phyloP scores from a whole-genome alignment of 2,329 filamentous ascomycete species.

The Parascedosporium putredinis region DNA sequence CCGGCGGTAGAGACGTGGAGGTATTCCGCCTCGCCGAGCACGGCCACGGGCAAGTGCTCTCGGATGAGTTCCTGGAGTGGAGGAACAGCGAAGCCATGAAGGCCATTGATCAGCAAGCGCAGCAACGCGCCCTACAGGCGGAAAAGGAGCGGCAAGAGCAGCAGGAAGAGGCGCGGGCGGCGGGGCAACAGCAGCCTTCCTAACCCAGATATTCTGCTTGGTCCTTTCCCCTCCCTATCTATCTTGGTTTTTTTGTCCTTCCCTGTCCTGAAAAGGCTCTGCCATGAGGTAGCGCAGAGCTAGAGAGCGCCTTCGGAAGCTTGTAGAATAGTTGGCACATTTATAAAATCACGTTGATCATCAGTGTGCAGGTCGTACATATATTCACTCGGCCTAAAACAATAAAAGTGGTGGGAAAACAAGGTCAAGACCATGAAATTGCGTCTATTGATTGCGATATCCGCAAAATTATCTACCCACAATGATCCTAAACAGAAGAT shows the following conservation, averaged over 20 bases:
- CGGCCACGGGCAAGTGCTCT: conserved; percentile 67
- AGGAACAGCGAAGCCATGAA: conserved; percentile 33
- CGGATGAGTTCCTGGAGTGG: conserved; percentile 70
- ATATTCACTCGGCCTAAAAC: too few relatives aligned
- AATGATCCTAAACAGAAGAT: too few relatives aligned
- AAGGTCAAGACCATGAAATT: not conserved
- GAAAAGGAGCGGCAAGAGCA: not conserved
- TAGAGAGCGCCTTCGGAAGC: too few relatives aligned
- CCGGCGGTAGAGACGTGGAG: conserved; percentile 56
- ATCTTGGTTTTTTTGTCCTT: too few relatives aligned
- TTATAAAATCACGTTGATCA: too few relatives aligned
- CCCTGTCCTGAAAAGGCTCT: too few relatives aligned
- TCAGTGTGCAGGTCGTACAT: too few relatives aligned
- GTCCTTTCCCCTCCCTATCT: too few relatives aligned
- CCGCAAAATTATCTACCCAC: not conserved
- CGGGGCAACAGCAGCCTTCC: not conserved
- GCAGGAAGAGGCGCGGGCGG: not conserved
- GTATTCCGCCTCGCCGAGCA: conserved; percentile 63
- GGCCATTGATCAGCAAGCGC: not conserved
- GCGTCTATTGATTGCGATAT: conserved; percentile 4
- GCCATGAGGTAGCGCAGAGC: too few relatives aligned
- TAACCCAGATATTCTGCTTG: too few relatives aligned
- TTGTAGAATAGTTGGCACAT: too few relatives aligned
- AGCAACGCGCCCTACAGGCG: not conserved
- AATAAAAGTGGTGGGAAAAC: not conserved